Conservation (phyloP, 192 early-diverging fungal species). For the Obelidium mucronatum region DNA sequence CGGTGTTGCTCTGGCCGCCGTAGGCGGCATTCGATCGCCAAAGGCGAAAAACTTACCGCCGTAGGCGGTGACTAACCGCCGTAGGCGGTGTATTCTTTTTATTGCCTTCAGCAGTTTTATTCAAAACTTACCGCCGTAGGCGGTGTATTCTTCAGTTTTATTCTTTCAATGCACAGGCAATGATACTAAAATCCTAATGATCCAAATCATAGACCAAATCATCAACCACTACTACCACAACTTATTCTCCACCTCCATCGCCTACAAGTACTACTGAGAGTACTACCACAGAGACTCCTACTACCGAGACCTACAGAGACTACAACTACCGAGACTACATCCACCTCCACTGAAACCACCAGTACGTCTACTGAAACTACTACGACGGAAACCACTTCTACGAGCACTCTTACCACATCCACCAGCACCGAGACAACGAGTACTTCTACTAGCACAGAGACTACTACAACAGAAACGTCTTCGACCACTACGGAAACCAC, state of each 20-base stretch:
- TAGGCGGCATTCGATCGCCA: no score
- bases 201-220: not conserved
- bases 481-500: not conserved
- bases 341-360: constrained; percentile 5
- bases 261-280: not conserved
- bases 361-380: not conserved
- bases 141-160: no score
- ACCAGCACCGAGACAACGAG: not conserved
- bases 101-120: no score
- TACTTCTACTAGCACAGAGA: not conserved
- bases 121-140: no score
- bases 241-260: not conserved
- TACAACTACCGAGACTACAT: constrained; percentile 6
- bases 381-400: not conserved
- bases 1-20: no score
- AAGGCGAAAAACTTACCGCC: no score
- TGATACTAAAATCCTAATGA: not conserved
- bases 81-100: no score
- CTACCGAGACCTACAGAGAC: not conserved
- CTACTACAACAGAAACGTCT: not conserved
- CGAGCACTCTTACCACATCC: not conserved
- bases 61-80: constrained; percentile 37
- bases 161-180: not conserved
- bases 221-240: constrained; percentile 19
- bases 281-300: constrained; percentile 15